These are phyloP conservation scores for Cymbidium sinense DNA, from an alignment of 106 monocot species.

Conservation along the genomic window DNA sequence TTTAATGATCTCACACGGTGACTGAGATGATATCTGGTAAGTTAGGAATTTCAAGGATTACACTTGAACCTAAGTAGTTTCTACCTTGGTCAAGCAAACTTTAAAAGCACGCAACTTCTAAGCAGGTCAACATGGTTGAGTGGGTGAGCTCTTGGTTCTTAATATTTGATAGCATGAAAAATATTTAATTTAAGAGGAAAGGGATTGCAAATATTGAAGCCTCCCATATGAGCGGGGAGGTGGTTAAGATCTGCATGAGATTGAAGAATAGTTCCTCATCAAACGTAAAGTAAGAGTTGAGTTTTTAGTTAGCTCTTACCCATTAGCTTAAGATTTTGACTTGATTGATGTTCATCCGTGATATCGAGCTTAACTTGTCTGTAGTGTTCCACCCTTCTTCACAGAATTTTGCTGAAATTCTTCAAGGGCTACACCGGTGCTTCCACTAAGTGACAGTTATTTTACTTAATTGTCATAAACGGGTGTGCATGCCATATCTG, in stretches of 20 bases:
- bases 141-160: no score
- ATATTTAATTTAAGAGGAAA: no score
- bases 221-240: no score
- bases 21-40: background rate
- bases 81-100: background rate
- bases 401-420: background rate
- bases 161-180: no score
- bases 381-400: background rate
- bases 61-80: background rate
- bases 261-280: no score
- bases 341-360: background rate
- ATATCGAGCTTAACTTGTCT: background rate
- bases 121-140: background rate
- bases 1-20: background rate
- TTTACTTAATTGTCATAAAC: background rate
- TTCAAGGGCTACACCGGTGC: background rate
- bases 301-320: no score
- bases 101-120: background rate
- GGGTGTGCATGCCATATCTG: background rate
- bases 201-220: no score
- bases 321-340: no score
- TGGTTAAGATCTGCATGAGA: no score
- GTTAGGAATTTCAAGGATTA: background rate
- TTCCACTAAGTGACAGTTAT: no score
- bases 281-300: no score